These are phyloP conservation scores for Pleurotus giganteus DNA, from an alignment of 768 basidiomycete species.

Conservation along the genomic window DNA sequence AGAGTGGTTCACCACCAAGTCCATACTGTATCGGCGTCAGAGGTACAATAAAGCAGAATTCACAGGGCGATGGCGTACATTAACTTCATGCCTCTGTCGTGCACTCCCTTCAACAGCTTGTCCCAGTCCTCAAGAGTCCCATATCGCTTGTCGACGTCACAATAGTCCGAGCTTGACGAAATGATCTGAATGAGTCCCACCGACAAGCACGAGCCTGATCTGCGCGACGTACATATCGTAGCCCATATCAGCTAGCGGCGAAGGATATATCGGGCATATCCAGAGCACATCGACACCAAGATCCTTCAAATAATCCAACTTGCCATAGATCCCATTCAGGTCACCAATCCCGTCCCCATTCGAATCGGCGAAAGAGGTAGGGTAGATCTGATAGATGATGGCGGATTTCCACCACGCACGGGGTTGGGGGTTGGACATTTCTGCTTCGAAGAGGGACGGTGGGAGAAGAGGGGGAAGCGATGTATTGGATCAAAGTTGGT, in stretches of 20 bases:
- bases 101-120: slow-evolving; percentile 46
- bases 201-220: neutral
- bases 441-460: no score
- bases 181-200: neutral
- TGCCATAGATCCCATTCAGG: slow-evolving; percentile 59
- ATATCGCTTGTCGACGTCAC: slow-evolving; percentile 60
- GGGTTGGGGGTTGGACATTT: neutral
- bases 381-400: slow-evolving; percentile 68
- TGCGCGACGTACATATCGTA: slow-evolving; percentile 52
- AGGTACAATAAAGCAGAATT: neutral
- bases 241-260: slow-evolving; percentile 70
- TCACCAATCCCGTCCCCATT: slow-evolving; percentile 72
- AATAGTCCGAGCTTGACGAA: slow-evolving; percentile 72
- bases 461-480: no score
- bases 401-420: slow-evolving; percentile 59
- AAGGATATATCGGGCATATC: slow-evolving; percentile 70
- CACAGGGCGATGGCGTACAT: slow-evolving; percentile 39
- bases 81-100: slow-evolving; percentile 67
- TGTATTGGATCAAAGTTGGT: no score
- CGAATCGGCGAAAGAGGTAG: slow-evolving; percentile 66
- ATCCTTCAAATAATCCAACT: slow-evolving; percentile 66
- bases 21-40: slow-evolving; percentile 47
- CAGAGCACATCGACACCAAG: slow-evolving; percentile 69
- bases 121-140: slow-evolving; percentile 66
- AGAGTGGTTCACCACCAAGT: slow-evolving; percentile 74